Percentiles rank a stretch among this genome's conserved stretches.
These are phyloP conservation scores for Zangia roseola DNA, from an alignment of 768 basidiomycete species.

Conservation along the genomic window DNA sequence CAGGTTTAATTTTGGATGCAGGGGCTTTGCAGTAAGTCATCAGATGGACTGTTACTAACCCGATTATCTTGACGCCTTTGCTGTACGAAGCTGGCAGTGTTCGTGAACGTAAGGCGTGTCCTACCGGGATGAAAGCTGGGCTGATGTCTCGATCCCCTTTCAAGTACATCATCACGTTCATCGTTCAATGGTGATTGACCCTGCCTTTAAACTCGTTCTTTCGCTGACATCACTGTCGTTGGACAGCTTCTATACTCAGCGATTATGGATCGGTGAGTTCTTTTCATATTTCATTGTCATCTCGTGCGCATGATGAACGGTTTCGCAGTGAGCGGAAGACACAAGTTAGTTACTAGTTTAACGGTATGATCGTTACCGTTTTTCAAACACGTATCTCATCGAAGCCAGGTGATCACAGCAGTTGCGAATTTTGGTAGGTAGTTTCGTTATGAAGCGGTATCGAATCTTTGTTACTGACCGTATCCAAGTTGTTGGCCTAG, in stretches of 20 bases:
- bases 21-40: not conserved
- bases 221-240: not conserved
- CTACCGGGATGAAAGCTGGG: not conserved
- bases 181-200: constrained; percentile 3
- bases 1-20: not conserved
- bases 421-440: not conserved
- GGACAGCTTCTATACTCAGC: constrained; percentile 6
- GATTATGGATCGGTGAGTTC: constrained; percentile 8
- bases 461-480: not conserved
- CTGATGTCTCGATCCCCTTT: not conserved
- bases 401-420: not conserved
- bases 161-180: constrained; percentile 1
- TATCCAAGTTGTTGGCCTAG: constrained; percentile 6
- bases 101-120: not conserved
- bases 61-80: not conserved
- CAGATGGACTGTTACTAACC: not conserved
- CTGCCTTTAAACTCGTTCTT: not conserved
- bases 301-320: not conserved
- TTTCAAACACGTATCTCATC: not conserved
- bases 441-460: not conserved
- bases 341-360: not conserved
- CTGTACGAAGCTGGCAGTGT: constrained; percentile 1
- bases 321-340: constrained; percentile 5
- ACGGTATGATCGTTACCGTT: constrained; percentile 1
- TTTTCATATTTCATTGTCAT: not conserved